Percentiles rank a stretch among this genome's conserved stretches.
Conservation (phyloP, 768 basidiomycete genomes). For the Mycena maculata region DNA sequence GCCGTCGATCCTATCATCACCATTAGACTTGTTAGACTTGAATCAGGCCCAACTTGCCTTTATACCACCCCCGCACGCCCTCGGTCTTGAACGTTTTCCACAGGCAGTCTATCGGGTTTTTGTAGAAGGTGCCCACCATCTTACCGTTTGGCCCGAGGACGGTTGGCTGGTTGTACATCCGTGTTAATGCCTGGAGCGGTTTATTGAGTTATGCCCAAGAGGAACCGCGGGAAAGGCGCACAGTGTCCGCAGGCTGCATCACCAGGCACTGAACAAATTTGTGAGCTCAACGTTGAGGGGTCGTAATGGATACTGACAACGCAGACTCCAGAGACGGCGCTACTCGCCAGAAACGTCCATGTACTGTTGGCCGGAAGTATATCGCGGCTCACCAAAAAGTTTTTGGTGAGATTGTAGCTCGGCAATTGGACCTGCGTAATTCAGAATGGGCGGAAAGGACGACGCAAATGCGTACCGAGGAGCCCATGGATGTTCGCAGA, state of each 20-base stretch:
- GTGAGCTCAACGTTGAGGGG: constrained; percentile 12
- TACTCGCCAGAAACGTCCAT: constrained; percentile 90
- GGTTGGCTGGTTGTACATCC: constrained; percentile 97
- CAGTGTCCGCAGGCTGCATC: constrained; percentile 97
- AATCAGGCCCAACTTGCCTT: constrained; percentile 62
- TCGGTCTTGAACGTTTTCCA: constrained; percentile 96
- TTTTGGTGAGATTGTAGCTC: constrained; percentile 94
- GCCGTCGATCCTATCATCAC: constrained; percentile 82
- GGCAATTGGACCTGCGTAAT: constrained; percentile 87
- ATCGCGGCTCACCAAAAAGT: constrained; percentile 73
- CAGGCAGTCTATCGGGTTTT: constrained; percentile 93
- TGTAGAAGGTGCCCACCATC: constrained; percentile 82
- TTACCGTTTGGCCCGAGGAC: constrained; percentile 75
- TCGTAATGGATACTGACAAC: constrained; percentile 67
- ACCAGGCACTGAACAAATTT: constrained; percentile 69
- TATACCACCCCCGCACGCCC: constrained; percentile 95
- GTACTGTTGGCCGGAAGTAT: constrained; percentile 81
- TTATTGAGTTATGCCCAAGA: neutral
- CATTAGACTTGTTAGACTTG: neutral
- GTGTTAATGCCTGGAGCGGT: constrained; percentile 75
- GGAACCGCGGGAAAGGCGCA: constrained; percentile 21
- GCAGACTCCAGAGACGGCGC: constrained; percentile 89
- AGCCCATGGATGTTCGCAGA: constrained; percentile 94
- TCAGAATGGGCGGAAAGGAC: neutral
- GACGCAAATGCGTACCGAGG: constrained; percentile 63